Conservation (phyloP, 1,284 basidiomycete genomes). For the Sphagnurus paluster region DNA sequence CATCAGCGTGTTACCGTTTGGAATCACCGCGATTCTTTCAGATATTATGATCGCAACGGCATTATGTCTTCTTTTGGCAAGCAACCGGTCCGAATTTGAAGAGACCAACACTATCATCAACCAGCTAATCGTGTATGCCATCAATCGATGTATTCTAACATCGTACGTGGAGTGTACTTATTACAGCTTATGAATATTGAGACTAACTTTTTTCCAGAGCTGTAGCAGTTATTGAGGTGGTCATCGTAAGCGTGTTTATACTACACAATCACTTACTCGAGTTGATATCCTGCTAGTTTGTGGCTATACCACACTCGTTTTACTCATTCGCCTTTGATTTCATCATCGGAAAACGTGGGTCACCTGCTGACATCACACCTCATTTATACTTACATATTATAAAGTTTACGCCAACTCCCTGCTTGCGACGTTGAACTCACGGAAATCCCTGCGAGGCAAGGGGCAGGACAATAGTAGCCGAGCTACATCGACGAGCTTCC, state of each 20-base stretch:
- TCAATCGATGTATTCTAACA: slow-evolving; percentile 47
- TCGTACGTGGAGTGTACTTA: slow-evolving; percentile 33
- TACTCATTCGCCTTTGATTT: slow-evolving; percentile 47
- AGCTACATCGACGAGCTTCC: slow-evolving; percentile 33
- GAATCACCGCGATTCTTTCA: slow-evolving; percentile 37
- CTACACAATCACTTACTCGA: not conserved
- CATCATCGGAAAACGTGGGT: slow-evolving; percentile 46
- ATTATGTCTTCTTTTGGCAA: slow-evolving; percentile 38
- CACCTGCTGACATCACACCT: not conserved
- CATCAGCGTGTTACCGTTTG: slow-evolving; percentile 38
- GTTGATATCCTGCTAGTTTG: slow-evolving; percentile 34
- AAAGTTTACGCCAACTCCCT: slow-evolving; percentile 47
- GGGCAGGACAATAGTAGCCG: slow-evolving; percentile 22
- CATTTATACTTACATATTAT: slow-evolving; percentile 1
- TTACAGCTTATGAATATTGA: not conserved
- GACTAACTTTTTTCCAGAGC: slow-evolving; percentile 25
- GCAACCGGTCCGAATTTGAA: slow-evolving; percentile 35
- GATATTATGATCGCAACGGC: slow-evolving; percentile 41
- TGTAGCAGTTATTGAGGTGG: slow-evolving; percentile 40
- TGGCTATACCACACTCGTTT: slow-evolving; percentile 37
- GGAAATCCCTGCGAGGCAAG: slow-evolving; percentile 32
- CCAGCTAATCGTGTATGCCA: slow-evolving; percentile 42
- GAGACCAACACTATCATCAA: slow-evolving; percentile 43
- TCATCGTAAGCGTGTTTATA: slow-evolving; percentile 29
- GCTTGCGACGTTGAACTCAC: slow-evolving; percentile 44